Evolutionary conservation across 257 asterid species (phyloP).

Genomic region (Lantana camara): DNA sequence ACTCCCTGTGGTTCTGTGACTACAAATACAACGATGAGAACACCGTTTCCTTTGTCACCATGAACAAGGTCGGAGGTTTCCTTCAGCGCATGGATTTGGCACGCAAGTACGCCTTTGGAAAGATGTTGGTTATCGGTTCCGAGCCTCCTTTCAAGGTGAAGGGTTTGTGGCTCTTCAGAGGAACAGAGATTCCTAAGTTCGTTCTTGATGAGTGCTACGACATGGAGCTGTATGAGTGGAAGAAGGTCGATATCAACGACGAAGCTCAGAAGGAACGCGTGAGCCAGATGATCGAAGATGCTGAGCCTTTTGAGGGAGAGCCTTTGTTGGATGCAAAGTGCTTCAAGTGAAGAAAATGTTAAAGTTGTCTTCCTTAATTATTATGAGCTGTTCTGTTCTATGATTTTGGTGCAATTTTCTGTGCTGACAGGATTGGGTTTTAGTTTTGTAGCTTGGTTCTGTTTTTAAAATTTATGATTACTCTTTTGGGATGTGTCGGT

Average conservation of each 20-base stretch:
- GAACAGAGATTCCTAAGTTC: slow-evolving; percentile 77
- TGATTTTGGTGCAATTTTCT: slow-evolving; percentile 13
- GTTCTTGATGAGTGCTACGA: slow-evolving; percentile 83
- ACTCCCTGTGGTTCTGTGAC: slow-evolving; percentile 96
- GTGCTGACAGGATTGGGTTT: not conserved
- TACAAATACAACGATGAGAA: slow-evolving; percentile 95
- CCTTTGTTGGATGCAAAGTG: slow-evolving; percentile 87
- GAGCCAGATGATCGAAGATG: slow-evolving; percentile 88
- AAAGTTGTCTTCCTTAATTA: slow-evolving; percentile 19
- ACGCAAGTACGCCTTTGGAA: slow-evolving; percentile 93
- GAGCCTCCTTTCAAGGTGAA: slow-evolving; percentile 82
- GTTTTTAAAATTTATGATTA: not conserved
- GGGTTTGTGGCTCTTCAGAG: slow-evolving; percentile 95
- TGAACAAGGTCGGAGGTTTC: slow-evolving; percentile 94
- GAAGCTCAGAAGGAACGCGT: slow-evolving; percentile 92
- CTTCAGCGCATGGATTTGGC: slow-evolving; percentile 94
- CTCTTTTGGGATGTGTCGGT: not conserved
- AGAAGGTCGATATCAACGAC: slow-evolving; percentile 72
- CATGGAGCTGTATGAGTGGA: slow-evolving; percentile 93
- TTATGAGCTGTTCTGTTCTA: not conserved
- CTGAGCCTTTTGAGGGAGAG: slow-evolving; percentile 92
- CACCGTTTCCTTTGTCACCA: slow-evolving; percentile 78
- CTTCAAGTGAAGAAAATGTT: slow-evolving; percentile 59
- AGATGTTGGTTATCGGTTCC: slow-evolving; percentile 88
- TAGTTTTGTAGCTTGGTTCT: slow-evolving; percentile 27